A percentile compares a stretch with the other conserved stretches of the same genome.
phyloP scores from a whole-genome alignment of 2,329 filamentous ascomycete genomes.

The Cytospora chrysosperma region DNA sequence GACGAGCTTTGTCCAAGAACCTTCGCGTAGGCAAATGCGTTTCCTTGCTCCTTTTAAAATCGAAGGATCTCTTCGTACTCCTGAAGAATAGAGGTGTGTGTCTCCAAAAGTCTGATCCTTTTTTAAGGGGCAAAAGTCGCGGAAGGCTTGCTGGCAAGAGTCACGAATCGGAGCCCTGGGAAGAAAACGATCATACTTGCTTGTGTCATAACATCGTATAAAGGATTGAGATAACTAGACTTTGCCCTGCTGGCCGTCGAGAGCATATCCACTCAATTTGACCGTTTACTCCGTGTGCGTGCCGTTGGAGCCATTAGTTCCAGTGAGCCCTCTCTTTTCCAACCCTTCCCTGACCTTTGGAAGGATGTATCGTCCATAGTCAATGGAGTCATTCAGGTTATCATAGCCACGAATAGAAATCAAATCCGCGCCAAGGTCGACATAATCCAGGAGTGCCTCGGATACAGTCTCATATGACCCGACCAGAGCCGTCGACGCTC shows the following conservation, averaged over 20 bases:
- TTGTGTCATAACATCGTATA: background rate
- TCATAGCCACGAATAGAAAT: conserved; percentile 63
- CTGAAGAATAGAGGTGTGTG: too few relatives aligned
- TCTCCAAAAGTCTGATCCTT: too few relatives aligned
- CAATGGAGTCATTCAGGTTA: conserved; percentile 58
- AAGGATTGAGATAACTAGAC: background rate
- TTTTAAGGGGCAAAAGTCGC: too few relatives aligned
- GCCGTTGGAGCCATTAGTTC: background rate
- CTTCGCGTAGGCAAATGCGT: too few relatives aligned
- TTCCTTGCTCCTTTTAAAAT: too few relatives aligned
- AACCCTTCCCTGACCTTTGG: conserved; percentile 46
- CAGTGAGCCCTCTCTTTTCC: conserved; percentile 1
- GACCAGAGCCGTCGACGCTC: conserved; percentile 58
- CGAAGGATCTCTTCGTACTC: too few relatives aligned
- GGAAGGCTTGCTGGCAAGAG: background rate
- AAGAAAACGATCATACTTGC: background rate
- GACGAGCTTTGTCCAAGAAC: too few relatives aligned
- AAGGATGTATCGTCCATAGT: conserved; percentile 57
- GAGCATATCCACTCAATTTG: background rate
- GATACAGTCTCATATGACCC: conserved; percentile 52
- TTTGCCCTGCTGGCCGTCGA: background rate
- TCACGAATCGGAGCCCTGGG: background rate
- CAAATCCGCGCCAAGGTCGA: conserved; percentile 54
- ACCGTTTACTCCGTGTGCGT: background rate
- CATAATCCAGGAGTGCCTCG: conserved; percentile 57